Base-by-base conservation (phyloP, 257 asterid genomes). In the Rubia yunnanensis region DNA sequence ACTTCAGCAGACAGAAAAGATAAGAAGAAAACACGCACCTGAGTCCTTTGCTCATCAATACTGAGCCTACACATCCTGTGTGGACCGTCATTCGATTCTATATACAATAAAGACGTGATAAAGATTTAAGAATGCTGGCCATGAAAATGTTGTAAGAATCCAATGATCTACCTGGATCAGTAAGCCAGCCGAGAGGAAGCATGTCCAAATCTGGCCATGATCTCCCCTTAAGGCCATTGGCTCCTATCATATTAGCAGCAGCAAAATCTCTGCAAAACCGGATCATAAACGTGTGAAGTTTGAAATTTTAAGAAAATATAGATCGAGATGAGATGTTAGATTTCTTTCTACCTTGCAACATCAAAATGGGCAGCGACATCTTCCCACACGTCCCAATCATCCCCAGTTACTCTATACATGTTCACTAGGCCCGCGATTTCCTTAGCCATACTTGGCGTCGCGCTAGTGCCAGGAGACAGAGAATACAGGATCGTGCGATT, bases 131-230 rank as follows among this genome's bases (percentile, higher is more conserved):
- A 44, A 27, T 48, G 55, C 39, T 10, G 18, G 58, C 39, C 6
- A 28, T 60, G 28, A 34, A 46, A 13, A 28, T 26, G 44, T 38
- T 3, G 1, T 27, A 41, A 1, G 5, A 9, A 0, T 44, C 46
- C 39, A 31, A 46, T 23, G 24, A 17, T 66, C 32, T 63, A 92
- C 94, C 95, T 80, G 80, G 76, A 78, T 81, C 79, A 26, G 96
- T 81, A 70, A 94, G 94, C 96, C 94, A 88, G 57, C 99, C 99
- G 20, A 94, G 72, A 5, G 99, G 99, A 65, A 94, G 88, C 97
- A 90, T 94, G 78, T 94, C 99, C 54, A 86, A 86, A 85, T 94
- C 99, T 0, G 97, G 99, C 99, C 99, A 94, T 14, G 97, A 94
- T 66, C 79, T 94, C 72, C 97, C 99, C 17, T 53, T 72, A 76